Evolutionary conservation across 2,329 filamentous ascomycete species (phyloP), one percentile per base, ranked within the genome.

Genomic region (Macroventuria anomochaeta): DNA sequence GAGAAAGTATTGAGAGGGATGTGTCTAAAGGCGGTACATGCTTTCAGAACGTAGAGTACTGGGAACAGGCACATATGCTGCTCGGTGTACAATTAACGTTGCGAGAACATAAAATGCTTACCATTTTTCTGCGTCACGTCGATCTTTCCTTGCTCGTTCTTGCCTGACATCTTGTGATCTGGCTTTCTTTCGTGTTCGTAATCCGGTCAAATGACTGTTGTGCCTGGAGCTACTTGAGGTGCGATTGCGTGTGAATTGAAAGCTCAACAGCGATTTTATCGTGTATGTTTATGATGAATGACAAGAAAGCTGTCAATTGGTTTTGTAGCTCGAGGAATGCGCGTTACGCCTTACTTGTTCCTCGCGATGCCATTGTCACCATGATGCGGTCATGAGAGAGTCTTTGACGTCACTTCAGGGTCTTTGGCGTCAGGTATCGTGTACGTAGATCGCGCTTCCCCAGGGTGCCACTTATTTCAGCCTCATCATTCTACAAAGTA

Each of bases 51-150:
- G n/a, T n/a, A n/a, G n/a, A n/a, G n/a, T n/a, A n/a, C n/a, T n/a
- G n/a, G n/a, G n/a, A n/a, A n/a, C n/a, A n/a, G n/a, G n/a, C n/a
- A n/a, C n/a, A n/a, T n/a, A n/a, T n/a, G n/a, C n/a, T n/a, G n/a
- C n/a, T n/a, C n/a, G n/a, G n/a, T n/a, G n/a, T n/a, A n/a, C n/a
- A n/a, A n/a, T n/a, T n/a, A n/a, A n/a, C n/a, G n/a, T n/a, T n/a
- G n/a, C n/a, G n/a, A n/a, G n/a, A n/a, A n/a, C n/a, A n/a, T n/a
- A n/a, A n/a, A n/a, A n/a, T 4, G n/a, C 38, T 8, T 52, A 64
- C 68, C 66, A 15, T 69, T 70, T 38, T 67, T 68, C 28, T 68
- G 62, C 28, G 53, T 68, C 8, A 70, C 66, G 39, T 69, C 65
- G 32, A 65, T 65, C 6, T 46, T 43, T 23, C 61, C 59, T 56